Evolutionary conservation across 2,329 filamentous ascomycete genomes (phyloP).

Genomic region (Pseudomassariella vexata): DNA sequence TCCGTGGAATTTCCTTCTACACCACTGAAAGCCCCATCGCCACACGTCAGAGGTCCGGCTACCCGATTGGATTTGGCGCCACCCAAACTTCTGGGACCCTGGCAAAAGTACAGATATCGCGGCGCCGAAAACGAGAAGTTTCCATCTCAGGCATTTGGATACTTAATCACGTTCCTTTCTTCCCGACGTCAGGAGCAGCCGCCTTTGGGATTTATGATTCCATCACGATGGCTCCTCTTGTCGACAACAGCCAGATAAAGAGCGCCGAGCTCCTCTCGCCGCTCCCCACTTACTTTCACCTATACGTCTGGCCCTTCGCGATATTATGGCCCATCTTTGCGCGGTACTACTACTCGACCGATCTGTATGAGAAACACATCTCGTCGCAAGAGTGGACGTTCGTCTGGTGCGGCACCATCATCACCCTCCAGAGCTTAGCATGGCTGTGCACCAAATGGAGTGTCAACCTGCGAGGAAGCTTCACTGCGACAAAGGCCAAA

Average conservation of each 20-base stretch:
- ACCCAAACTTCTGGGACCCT: too few relatives aligned
- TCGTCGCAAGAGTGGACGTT: constrained; percentile 97
- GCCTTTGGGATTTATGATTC: too few relatives aligned
- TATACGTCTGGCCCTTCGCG: constrained; percentile 90
- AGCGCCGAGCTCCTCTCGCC: constrained; percentile 84
- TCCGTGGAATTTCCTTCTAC: too few relatives aligned
- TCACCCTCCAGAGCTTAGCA: constrained; percentile 79
- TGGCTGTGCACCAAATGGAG: constrained; percentile 99
- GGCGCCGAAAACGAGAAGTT: not conserved
- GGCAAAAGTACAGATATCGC: constrained; percentile 4
- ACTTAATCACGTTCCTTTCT: not conserved
- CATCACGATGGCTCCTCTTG: constrained; percentile 50
- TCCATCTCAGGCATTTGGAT: not conserved
- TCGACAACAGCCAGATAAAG: constrained; percentile 87
- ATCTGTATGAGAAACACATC: constrained; percentile 87
- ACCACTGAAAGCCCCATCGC: too few relatives aligned
- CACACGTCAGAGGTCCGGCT: too few relatives aligned
- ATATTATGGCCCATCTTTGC: constrained; percentile 91
- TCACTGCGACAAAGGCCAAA: constrained; percentile 69
- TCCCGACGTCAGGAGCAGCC: constrained; percentile 1
- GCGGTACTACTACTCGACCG: constrained; percentile 74
- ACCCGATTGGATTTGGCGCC: too few relatives aligned
- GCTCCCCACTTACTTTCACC: constrained; percentile 71
- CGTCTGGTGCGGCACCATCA: constrained; percentile 83
- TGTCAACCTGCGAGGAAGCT: constrained; percentile 74